Conservation (phyloP, 2,329 filamentous ascomycete species). For the Elsinoe perseae region DNA sequence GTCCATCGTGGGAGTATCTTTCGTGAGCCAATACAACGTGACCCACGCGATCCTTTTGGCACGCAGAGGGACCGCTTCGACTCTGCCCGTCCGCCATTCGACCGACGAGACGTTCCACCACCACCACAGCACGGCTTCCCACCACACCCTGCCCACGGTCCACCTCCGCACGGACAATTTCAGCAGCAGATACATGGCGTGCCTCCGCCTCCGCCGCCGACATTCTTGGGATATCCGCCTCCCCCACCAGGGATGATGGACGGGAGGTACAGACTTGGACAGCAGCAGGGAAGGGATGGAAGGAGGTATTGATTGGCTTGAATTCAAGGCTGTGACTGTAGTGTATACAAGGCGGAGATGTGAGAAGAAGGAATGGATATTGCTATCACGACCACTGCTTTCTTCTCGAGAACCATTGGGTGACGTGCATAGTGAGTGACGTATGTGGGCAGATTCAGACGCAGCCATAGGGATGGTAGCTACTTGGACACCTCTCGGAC, state of each 20-base stretch:
- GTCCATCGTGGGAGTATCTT: not conserved
- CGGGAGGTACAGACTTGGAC: not conserved
- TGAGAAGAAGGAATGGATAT: too few relatives aligned
- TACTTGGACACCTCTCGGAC: too few relatives aligned
- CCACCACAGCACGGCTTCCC: constrained; percentile 1
- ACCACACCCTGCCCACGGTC: not conserved
- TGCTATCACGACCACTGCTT: too few relatives aligned
- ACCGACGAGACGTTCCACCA: not conserved
- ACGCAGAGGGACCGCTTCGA: not conserved
- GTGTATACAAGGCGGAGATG: too few relatives aligned
- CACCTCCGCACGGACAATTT: not conserved
- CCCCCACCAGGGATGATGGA: constrained; percentile 3
- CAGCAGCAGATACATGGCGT: constrained; percentile 1
- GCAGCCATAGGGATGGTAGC: too few relatives aligned
- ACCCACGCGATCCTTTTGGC: not conserved
- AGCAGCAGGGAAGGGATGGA: not conserved
- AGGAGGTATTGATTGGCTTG: not conserved
- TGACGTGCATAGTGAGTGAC: too few relatives aligned
- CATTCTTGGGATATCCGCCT: constrained; percentile 4
- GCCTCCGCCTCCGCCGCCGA: not conserved
- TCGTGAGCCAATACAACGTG: not conserved
- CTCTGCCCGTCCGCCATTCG: not conserved
- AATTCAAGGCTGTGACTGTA: not conserved
- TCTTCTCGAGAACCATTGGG: too few relatives aligned
- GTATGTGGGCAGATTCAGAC: too few relatives aligned